Base-by-base conservation (phyloP, 441 rosid species). In the Gossypium davidsonii region DNA sequence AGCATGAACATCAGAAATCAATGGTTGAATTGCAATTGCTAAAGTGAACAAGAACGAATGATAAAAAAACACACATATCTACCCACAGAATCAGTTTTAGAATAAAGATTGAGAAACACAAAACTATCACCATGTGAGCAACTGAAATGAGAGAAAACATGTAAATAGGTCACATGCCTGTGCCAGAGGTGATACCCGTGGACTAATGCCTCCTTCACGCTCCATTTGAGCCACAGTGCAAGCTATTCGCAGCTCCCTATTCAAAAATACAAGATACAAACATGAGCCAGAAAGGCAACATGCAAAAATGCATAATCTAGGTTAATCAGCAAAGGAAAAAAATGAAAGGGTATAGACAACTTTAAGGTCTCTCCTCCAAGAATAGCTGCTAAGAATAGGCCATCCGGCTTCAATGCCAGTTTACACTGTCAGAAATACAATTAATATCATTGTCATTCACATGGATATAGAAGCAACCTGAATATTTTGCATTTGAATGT, bases 191-290 rank as follows among this genome's bases (percentile, higher is more conserved):
- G 98, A 95, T 70, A 95, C 17, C 34, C 97, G 86, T 62, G 98
- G 97, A 86, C 98, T 93, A 80, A 91, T 87, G 65, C 99, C 99
- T 59, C 99, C 99, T 87, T 95, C 99, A 10, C 99, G 97, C 84
- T 95, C 99, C 91, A 93, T 90, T 80, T 95, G 99, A 60, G 99
- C 97, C 77, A 93, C 78, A n/a, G 99, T 95, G 85, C 99, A 95
- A 25, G 99, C 98, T 87, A 91, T 89, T 81, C 99, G 88, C 70
- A 95, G 78, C 81, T 95, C 98, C 84, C 98, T 93, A 44, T n/a
- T 56, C 14, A 81, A 10, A 72, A 39, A 61, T 61, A 51, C 37
- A 72, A 42, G 39, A n/a, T 76, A 75, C 14, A 70, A 15, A 67
- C 15, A 71, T 57, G 56, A 37, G 61, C 44, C 66, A 73, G 48